Evolutionary conservation across 2,329 filamentous ascomycete genomes (phyloP), one percentile per base, ranked within the genome.

Genomic region (Cadophora luteo-olivacea): DNA sequence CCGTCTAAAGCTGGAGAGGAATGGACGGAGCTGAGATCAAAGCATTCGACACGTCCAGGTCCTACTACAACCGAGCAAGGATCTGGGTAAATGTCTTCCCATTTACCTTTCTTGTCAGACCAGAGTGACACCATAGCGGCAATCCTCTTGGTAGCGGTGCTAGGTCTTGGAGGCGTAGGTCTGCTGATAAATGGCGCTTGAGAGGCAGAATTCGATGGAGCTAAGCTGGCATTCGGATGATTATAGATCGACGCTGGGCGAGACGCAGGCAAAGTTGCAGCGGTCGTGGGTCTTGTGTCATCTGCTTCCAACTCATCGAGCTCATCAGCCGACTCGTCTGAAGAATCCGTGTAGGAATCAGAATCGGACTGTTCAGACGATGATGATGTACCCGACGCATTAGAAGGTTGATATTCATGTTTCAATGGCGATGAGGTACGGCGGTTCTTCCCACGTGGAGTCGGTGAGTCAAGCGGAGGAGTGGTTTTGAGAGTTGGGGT

Each of bases 401-500:
- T 87, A 0, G 96, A 98, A 16, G 95, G 95, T 71, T 94, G 91
- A 75, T 97, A 99, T 81, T 99, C 95, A 77, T 98, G 95, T 82
- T 99, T 99, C 61, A 99, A 84, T 0, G 96, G 96, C 1, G 96
- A 99, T 0, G 96, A 98, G 1, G 89, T 91, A 22, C 94, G 89
- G 55, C 94, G 88, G 76, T 91, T 87, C 25, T 65, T 75, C 9
- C 57, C 66, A 52, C 70, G 72, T n/a, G 74, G 70, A 6, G 72
- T 73, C 8, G 72, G 69, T 9, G 69, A 70, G 8, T 77, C 75
- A 36, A 77, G 68, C 11, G 72, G 61, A 38, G 74, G 71, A 22
- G 68, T 54, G 4, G 69, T 75, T 77, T 81, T 77, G 70, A 82
- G 75, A 66, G 80, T 73, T 74, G 89, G 76, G 76, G 83, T 77